phyloP scores from a whole-genome alignment of 2,329 filamentous ascomycete genomes.

The Malbranchea cinnamomea region DNA sequence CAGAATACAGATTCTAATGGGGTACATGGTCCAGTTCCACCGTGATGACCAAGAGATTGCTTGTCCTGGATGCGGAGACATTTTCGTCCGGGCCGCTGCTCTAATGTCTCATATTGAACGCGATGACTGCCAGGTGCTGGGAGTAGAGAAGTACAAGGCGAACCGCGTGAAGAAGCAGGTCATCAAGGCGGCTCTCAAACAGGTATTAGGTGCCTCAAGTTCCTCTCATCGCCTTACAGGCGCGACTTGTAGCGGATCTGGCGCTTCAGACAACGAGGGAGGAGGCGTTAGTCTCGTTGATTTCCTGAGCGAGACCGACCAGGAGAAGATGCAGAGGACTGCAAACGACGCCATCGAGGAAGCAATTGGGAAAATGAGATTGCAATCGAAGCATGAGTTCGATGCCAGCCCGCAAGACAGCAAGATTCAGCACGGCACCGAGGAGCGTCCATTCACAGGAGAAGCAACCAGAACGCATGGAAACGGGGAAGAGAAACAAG shows the following conservation, averaged over 20 bases:
- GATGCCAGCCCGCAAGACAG: no score
- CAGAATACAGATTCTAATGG: constrained; percentile 1
- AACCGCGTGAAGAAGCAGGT: constrained; percentile 37
- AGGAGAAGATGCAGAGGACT: no score
- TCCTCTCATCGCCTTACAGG: constrained; percentile 4
- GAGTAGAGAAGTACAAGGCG: constrained; percentile 28
- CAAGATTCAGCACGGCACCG: no score
- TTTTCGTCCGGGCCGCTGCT: constrained; percentile 34
- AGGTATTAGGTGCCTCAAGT: not conserved
- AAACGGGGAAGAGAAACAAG: no score
- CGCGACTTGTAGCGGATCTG: not conserved
- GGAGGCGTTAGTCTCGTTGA: constrained; percentile 15
- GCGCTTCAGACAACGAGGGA: constrained; percentile 8
- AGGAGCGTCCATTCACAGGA: no score
- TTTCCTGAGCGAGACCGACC: no score
- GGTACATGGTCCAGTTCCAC: constrained; percentile 27
- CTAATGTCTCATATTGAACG: constrained; percentile 42
- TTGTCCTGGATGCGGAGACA: constrained; percentile 33
- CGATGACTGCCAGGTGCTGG: constrained; percentile 33
- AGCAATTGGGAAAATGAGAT: no score
- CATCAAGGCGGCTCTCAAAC: constrained; percentile 21
- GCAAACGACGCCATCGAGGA: no score
- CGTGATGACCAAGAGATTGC: constrained; percentile 33
- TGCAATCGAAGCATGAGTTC: no score
- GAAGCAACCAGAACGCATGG: no score